Evolutionary conservation across 2,329 filamentous ascomycete species (phyloP), one percentile per base, ranked within the genome.

Genomic region (Fusarium oligoseptatum): DNA sequence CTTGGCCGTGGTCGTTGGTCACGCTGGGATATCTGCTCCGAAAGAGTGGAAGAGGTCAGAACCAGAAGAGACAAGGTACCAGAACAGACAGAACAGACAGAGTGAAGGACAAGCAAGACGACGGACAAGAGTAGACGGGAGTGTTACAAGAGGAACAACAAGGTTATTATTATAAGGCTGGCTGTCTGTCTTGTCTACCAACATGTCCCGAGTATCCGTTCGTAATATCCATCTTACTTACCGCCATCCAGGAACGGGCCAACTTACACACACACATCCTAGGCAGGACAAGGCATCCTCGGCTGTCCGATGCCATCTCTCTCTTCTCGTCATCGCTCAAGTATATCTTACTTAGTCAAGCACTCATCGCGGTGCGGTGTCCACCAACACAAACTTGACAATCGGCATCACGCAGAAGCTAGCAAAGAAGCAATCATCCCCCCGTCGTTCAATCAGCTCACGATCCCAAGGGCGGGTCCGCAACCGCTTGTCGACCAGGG

Each of bases 401-500:
- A 71, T 68, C 55, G 65, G 57, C 60, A 66, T 66, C 43, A 67
- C 22, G 63, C 64, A 39, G 32, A 22, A 20, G 41, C 70, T 65
- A 66, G 66, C 60, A 74, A 72, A 75, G 63, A 67, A 74, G 62
- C 64, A 76, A 70, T 68, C 62, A 68, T 64, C 60, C 68, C 45
- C 55, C 56, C 45, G 8, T 68, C 64, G 60, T 64, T 74, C 70
- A 72, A 73, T 77, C 64, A 72, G 71, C 71, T 76, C 68, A 73
- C 66, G 70, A 67, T 64, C 62, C 60, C 52, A 70, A 29, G 22
- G 63, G 64, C 66, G 67, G 74, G 64, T 57, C 72, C 64, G 60
- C 62, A 58, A 64, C 43, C 39, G 48, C 64, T 64, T 15, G 2
- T 50, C 65, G 4, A 56, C 65, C 67, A 76, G 67, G 72, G 68